A percentile compares a stretch with the other conserved stretches of the same genome.
Conservation (phyloP, 73 alveolate species). For the Effrenium voratum region DNA sequence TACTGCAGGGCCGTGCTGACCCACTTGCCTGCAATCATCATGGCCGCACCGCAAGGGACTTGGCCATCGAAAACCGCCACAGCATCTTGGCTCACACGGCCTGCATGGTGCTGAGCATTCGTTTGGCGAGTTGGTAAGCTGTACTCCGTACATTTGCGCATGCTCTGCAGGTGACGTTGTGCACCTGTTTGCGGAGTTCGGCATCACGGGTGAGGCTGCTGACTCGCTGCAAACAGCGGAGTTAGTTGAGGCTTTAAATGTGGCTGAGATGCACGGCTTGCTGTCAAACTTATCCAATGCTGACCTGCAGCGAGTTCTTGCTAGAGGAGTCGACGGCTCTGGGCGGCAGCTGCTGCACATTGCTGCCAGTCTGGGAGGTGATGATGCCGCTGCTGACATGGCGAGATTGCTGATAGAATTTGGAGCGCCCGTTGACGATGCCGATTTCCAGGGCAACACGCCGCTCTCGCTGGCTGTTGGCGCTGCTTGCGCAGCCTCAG, state of each 20-base stretch:
- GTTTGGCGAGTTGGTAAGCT: too few relatives aligned
- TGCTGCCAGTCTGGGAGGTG: conserved; percentile 31
- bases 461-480: conserved; percentile 63
- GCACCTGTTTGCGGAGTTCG: conserved; percentile 31
- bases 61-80: conserved; percentile 76
- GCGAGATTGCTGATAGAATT: conserved; percentile 58
- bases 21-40: conserved; percentile 8
- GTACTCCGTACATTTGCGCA: too few relatives aligned
- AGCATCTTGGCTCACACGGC: too few relatives aligned
- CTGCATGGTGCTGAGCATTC: too few relatives aligned
- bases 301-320: neutral
- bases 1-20: conserved; percentile 7
- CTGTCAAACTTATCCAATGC: neutral
- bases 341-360: conserved; percentile 77
- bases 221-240: conserved; percentile 12
- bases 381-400: conserved; percentile 64
- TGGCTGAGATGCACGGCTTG: conserved; percentile 12
- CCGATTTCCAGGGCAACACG: conserved; percentile 57
- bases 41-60: conserved; percentile 67
- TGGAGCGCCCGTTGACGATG: conserved; percentile 52
- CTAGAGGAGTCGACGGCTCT: conserved; percentile 63
- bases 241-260: neutral
- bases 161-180: conserved; percentile 39
- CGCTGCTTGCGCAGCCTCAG: neutral
- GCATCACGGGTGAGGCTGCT: conserved; percentile 5